Evolutionary conservation across 1,284 basidiomycete genomes (phyloP).

Genomic region (Papiliotrema fonsecae): DNA sequence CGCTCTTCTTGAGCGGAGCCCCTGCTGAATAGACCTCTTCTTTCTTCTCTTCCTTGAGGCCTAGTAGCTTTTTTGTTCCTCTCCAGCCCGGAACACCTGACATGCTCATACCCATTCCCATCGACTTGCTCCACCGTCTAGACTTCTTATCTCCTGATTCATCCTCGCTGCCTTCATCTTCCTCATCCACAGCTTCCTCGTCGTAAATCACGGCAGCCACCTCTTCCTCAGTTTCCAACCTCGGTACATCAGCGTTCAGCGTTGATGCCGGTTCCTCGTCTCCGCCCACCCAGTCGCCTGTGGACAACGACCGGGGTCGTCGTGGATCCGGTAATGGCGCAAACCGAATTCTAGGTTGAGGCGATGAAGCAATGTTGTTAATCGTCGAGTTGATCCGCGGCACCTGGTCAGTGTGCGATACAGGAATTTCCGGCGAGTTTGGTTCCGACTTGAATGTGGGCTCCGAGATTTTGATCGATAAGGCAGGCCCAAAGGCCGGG

Average conservation of each 20-base stretch:
- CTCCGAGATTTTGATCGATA: background rate
- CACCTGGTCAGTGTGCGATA: too few relatives aligned
- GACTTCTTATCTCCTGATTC: conserved; percentile 19
- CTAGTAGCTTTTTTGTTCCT: conserved; percentile 37
- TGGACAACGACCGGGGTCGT: conserved; percentile 40
- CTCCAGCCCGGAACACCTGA: conserved; percentile 27
- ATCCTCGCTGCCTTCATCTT: conserved; percentile 16
- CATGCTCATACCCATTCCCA: conserved; percentile 24
- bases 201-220: conserved; percentile 13
- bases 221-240: conserved; percentile 15
- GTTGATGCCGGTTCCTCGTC: too few relatives aligned
- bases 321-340: conserved; percentile 46
- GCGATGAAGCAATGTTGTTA: background rate
- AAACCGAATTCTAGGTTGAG: conserved; percentile 34
- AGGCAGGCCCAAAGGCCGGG: background rate
- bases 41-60: conserved; percentile 22
- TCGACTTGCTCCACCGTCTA: conserved; percentile 31
- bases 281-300: too few relatives aligned
- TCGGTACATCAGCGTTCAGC: conserved; percentile 18
- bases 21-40: conserved; percentile 18
- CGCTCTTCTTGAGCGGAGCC: conserved; percentile 42
- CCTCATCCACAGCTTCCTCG: conserved; percentile 14
- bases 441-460: background rate
- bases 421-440: too few relatives aligned
- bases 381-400: background rate